Base-by-base conservation (phyloP, 306 rosid genomes). In the Cicer pinnatifidum region DNA sequence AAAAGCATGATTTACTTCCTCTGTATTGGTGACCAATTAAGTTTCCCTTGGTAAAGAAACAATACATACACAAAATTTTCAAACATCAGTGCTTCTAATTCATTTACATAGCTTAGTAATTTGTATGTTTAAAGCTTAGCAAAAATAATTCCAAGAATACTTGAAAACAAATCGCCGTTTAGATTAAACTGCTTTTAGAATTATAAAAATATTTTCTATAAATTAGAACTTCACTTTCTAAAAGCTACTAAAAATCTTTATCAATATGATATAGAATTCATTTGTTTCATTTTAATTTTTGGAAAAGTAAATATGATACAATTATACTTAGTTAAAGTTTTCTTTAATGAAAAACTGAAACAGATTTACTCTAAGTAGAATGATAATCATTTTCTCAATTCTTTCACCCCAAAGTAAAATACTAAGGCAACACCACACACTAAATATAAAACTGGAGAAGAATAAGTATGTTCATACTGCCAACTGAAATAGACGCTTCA, bases 361-460 rank as follows among this genome's bases (percentile, higher is more conserved):
- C 9, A 33, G 11, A 12, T 11, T 23, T 7, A 38, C 23, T 9
- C 1, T 6, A 46, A 45, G 7, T 10, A 59, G 50, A 11, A 11
- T 11, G 13, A 1, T 48, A 12, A 61, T 17, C 11, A 23, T 16
- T 60, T 19, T 35, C 65, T 60, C 60, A 7, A 35, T 47, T 39
- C 12, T 62, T 23, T 54, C 19, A 6, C 11, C 52, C 11, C 7
- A 59, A 65, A 11, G 9, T 9, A 37, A 17, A 15, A 77, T 45
- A 9, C 6, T 57, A 56, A 56, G 41, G n/a, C 33, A 6, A 38
- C 13, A 20, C 23, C 23, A 6, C 1, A 16, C 7, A n/a, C 19
- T 35, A 44, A 56, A 56, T 64, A 23, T 19, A 65, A 38, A 47
- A 48, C 44, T 20, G 56, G 15, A 11, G 38, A 73, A 65, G 44